Base-by-base conservation (phyloP, 2,329 filamentous ascomycete genomes). In the Neopestalotiopsis clavispora region DNA sequence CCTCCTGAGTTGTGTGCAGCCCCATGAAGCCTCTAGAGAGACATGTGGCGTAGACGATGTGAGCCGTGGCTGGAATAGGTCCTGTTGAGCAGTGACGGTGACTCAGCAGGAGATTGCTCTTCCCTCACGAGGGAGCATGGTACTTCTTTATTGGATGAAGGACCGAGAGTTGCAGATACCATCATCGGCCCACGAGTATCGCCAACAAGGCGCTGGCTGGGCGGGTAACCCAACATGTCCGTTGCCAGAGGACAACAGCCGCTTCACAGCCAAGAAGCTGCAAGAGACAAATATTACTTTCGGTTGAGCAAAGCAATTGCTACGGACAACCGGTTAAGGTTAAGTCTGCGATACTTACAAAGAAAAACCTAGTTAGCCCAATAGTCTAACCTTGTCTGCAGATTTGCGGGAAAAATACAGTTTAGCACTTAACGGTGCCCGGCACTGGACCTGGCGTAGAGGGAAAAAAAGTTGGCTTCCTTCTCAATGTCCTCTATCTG, bases 391-490 rank as follows among this genome's bases (percentile, higher is more conserved):
- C 45, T 52, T 52, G 45, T 52, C 45, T 23, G 45, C 45, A 7
- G 42, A n/a, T 52, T 52, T 23, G 45, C n/a, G 45, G 14, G 45
- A 52, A 20, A n/a, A 52, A 52, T 52, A 52, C 45, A 52, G 45
- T 52, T 52, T 52, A 52, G n/a, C 45, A 52, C 45, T 52, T 23
- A 52, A 52, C 45, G 45, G 45, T 52, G n/a, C n/a, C 45, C 45
- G 45, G 20, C 7, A 23, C 20, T 20, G 6, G 45, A 52, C 4
- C 34, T 38, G 10, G 45, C 17, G 45, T n/a, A 7, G 7, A 3
- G 45, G 45, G 45, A 52, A 52, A 9, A 9, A 9, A 17, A 20
- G 13, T 49, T 10, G 45, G 17, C 17, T n/a, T n/a, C 45, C 23
- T n/a, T 10, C 17, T 52, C 9, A 52, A n/a, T 52, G 14, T 20